Conservation (phyloP, 176 grass and related monocot genomes). For the Avena sativa region DNA sequence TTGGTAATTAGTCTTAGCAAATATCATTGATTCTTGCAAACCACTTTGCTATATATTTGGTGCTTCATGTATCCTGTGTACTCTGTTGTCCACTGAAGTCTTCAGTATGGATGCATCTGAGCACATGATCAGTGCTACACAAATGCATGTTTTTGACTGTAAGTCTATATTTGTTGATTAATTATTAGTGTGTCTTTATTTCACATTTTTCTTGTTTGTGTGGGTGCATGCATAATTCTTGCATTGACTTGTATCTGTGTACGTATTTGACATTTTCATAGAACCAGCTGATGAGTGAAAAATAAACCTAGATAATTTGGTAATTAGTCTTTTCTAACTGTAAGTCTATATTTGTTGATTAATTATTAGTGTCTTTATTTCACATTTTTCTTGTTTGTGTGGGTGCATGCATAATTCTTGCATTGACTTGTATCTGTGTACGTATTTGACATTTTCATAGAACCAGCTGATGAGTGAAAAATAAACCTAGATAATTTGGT, state of each 20-base stretch:
- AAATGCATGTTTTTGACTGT: neutral
- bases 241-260: neutral
- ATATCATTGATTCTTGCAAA: slow-evolving; percentile 6
- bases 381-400: neutral
- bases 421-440: neutral
- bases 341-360: neutral
- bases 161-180: neutral
- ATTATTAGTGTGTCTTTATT: neutral
- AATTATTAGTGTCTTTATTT: neutral
- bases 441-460: slow-evolving; percentile 9
- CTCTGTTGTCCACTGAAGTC: neutral
- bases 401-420: slow-evolving; percentile 7
- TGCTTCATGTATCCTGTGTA: slow-evolving; percentile 10
- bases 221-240: slow-evolving; percentile 10
- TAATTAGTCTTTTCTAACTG: too few species aligned
- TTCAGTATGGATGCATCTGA: neutral
- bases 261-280: slow-evolving; percentile 9
- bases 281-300: slow-evolving; percentile 12
- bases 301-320: slow-evolving; percentile 10
- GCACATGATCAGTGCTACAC: slow-evolving; percentile 34
- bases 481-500: slow-evolving; percentile 8
- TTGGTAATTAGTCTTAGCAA: neutral
- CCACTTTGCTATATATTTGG: neutral
- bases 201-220: neutral
- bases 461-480: slow-evolving; percentile 15